Base-by-base conservation (phyloP, 2,329 filamentous ascomycete species). In the Thielaviopsis cerberus region DNA sequence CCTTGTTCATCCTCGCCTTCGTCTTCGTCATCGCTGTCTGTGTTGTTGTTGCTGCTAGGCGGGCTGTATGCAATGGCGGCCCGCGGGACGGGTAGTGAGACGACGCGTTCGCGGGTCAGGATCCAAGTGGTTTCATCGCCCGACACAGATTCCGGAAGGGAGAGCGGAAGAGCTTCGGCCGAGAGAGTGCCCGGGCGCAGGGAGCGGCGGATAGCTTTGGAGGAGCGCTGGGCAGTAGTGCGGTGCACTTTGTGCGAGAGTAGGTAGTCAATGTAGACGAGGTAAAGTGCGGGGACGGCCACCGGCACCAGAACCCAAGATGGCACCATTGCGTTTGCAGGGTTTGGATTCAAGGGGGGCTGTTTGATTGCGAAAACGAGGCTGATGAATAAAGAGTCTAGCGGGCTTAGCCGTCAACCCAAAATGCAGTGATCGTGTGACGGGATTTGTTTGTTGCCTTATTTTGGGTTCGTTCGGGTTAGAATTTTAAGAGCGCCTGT, bases 21-120 rank as follows among this genome's bases (percentile, higher is more conserved):
- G 3, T 45, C 41, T 45, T 45, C 37, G 17, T 45, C 15, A 17
- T 45, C 37, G 37, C 37, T 45, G 37, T 45, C 37, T 20, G 52
- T 27, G 27, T 50, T 1, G 50, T n/a, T 1, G n/a, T 52, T 27
- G 54, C 13, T 20, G 22, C 11, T 17, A 17, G 37, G 7, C 26
- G 8, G 51, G 50, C n/a, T 30, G 23, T n/a, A 45, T 55, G 34
- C 59, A 11, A 55, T 50, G 4, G 63, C 54, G 1, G 37, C 37
- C 37, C 53, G 27, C 15, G 63, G 53, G 1, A 68, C 27, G 4
- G 66, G 64, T 0, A 61, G 25, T 1, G 67, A 68, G 15, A 63
- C 57, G 54, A 66, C 63, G 24, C 66, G 64, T 56, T 69, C 66
- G 56, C 65, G 66, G 8, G 63, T 59, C 17, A 69, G 61, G 25